These are phyloP conservation scores for Yamadazyma ubonensis DNA, from an alignment of 805 yeast species.

Conservation along the genomic window DNA sequence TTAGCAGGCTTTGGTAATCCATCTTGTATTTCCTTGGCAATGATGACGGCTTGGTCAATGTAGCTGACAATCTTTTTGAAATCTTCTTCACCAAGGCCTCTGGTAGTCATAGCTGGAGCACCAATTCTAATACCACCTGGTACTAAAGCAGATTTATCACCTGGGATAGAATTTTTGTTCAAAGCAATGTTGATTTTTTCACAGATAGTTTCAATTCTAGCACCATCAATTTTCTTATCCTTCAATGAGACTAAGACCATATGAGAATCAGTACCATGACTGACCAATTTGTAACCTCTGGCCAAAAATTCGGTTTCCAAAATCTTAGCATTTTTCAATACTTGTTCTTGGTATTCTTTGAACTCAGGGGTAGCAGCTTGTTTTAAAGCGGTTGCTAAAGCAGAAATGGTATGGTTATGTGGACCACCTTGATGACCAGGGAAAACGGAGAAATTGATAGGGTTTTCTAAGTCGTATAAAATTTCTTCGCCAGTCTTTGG, in stretches of 20 bases:
- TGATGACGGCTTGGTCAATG: constrained; percentile 76
- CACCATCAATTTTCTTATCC: constrained; percentile 85
- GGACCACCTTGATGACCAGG: constrained; percentile 99
- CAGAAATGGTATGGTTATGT: constrained; percentile 96
- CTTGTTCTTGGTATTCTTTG: constrained; percentile 79
- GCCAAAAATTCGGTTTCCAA: constrained; percentile 66
- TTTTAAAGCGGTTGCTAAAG: constrained; percentile 90
- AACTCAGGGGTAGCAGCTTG: constrained; percentile 90
- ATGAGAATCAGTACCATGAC: constrained; percentile 94
- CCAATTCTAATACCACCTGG: constrained; percentile 98
- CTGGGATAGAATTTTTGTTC: constrained; percentile 95
- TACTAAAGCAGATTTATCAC: constrained; percentile 91
- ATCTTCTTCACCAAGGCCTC: constrained; percentile 81
- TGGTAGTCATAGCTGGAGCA: constrained; percentile 97
- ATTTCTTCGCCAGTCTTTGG: constrained; percentile 83
- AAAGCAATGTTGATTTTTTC: constrained; percentile 92
- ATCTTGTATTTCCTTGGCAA: constrained; percentile 73
- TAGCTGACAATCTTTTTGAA: constrained; percentile 77
- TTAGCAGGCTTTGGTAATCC: constrained; percentile 88
- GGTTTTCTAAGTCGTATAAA: constrained; percentile 82
- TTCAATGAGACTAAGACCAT: constrained; percentile 82
- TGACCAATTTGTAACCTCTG: constrained; percentile 75
- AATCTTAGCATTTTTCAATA: constrained; percentile 74
- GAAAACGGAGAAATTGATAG: constrained; percentile 94
- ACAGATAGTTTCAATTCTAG: constrained; percentile 86